Conservation (phyloP, 2,329 filamentous ascomycete genomes). For the Byssothecium circinans region DNA sequence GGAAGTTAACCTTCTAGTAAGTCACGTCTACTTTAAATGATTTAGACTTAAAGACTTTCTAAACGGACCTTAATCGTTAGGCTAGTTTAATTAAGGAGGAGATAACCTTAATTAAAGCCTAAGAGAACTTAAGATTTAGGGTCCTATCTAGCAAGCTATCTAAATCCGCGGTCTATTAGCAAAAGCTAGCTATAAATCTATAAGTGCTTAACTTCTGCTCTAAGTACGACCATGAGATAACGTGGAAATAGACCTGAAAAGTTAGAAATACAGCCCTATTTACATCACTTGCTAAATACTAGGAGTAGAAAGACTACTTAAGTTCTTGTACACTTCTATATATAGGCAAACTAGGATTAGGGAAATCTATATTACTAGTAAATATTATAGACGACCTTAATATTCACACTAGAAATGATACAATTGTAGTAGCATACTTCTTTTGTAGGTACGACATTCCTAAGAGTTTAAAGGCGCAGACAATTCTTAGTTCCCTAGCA, state of each 20-base stretch:
- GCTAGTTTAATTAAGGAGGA: constrained; percentile 44
- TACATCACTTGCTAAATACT: too few relatives aligned
- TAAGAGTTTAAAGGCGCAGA: constrained; percentile 26
- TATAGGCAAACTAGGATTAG: constrained; percentile 48
- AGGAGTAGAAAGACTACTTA: too few relatives aligned
- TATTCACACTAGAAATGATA: constrained; percentile 4
- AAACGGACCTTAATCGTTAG: constrained; percentile 42
- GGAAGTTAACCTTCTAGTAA: constrained; percentile 37
- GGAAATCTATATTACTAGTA: constrained; percentile 51
- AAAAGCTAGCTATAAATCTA: neutral
- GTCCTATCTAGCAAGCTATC: constrained; percentile 18
- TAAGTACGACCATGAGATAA: constrained; percentile 43
- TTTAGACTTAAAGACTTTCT: constrained; percentile 35
- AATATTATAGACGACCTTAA: constrained; percentile 45
- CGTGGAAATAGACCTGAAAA: constrained; percentile 50
- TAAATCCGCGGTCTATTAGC: constrained; percentile 7
- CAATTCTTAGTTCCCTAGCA: constrained; percentile 25
- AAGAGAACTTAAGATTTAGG: constrained; percentile 31
- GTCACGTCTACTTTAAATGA: constrained; percentile 37
- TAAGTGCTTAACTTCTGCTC: constrained; percentile 47
- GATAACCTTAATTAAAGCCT: constrained; percentile 25
- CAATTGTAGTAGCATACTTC: constrained; percentile 24
- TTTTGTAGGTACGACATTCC: constrained; percentile 30
- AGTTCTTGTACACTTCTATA: constrained; percentile 17
- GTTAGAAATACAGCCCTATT: constrained; percentile 40